A percentile compares a stretch with the other conserved stretches of the same genome.
Conservation (phyloP, 352 stramenopile genomes). For the Phytophthora niederhauseri region DNA sequence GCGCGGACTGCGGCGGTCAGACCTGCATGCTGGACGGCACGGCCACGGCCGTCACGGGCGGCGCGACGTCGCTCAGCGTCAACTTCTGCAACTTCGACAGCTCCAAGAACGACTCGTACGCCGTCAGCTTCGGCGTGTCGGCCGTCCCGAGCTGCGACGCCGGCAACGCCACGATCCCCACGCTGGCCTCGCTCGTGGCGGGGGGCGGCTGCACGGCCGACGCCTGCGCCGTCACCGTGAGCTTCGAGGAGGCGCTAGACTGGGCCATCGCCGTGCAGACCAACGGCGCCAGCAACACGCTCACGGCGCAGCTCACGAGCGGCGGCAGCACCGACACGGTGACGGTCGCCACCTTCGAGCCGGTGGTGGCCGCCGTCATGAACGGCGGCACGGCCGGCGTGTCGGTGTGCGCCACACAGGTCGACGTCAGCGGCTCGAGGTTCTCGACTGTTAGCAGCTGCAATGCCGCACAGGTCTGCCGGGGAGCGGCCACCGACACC, state of each 20-base stretch:
- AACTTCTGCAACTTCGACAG: slow-evolving; percentile 77
- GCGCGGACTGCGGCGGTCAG: slow-evolving; percentile 54
- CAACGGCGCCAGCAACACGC: slow-evolving; percentile 39
- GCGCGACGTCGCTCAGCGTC: slow-evolving; percentile 48
- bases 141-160: slow-evolving; percentile 56
- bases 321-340: slow-evolving; percentile 50
- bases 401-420: slow-evolving; percentile 55
- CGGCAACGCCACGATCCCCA: slow-evolving; percentile 44
- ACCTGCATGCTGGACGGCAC: slow-evolving; percentile 66
- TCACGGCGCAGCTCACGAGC: slow-evolving; percentile 57
- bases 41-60: slow-evolving; percentile 38
- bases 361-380: slow-evolving; percentile 42
- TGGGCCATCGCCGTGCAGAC: slow-evolving; percentile 71
- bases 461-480: slow-evolving; percentile 65
- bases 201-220: slow-evolving; percentile 44
- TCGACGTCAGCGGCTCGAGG: slow-evolving; percentile 54
- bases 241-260: slow-evolving; percentile 57
- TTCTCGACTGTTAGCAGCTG: slow-evolving; percentile 61
- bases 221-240: slow-evolving; percentile 58
- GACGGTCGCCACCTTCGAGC: slow-evolving; percentile 49
- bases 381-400: slow-evolving; percentile 25
- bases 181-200: slow-evolving; percentile 39
- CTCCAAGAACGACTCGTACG: slow-evolving; percentile 34
- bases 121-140: slow-evolving; percentile 52
- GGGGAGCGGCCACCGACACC: slow-evolving; percentile 47